These are phyloP conservation scores for Bryoglossum gracile DNA, from an alignment of 495 filamentous ascomycete genomes.

Conservation along the genomic window DNA sequence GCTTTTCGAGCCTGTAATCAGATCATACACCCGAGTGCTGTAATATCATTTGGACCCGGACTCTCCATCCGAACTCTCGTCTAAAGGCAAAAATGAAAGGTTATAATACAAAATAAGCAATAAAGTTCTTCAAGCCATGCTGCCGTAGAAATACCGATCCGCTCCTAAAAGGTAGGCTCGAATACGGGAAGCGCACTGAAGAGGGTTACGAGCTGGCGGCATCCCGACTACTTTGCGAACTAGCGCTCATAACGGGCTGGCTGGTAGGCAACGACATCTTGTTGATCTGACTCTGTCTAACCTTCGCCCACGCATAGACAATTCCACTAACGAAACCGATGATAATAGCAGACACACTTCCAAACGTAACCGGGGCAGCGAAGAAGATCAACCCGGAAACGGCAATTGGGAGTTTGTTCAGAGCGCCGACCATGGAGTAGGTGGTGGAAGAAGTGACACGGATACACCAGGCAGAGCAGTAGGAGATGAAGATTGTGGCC, in stretches of 20 bases:
- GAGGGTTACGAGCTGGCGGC: conserved; percentile 28
- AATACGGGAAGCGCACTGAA: not conserved
- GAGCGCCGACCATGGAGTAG: conserved; percentile 94
- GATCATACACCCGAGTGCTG: too few relatives aligned
- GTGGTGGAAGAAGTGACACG: conserved; percentile 94
- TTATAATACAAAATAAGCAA: not conserved
- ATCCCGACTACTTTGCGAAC: conserved; percentile 86
- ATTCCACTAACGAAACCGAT: conserved; percentile 88
- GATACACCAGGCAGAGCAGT: conserved; percentile 97
- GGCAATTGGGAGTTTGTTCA: conserved; percentile 97
- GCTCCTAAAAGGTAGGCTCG: not conserved
- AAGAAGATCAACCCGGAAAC: conserved; percentile 90
- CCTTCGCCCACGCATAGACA: conserved; percentile 87
- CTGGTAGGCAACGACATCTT: conserved; percentile 60
- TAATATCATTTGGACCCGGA: too few relatives aligned
- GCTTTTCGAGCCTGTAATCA: too few relatives aligned
- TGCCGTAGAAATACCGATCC: too few relatives aligned
- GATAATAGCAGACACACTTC: conserved; percentile 78
- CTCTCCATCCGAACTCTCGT: conserved; percentile 7
- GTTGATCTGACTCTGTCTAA: conserved; percentile 62
- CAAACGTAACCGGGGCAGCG: conserved; percentile 86
- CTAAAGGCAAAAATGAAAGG: conserved; percentile 13
- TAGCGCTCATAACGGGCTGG: conserved; percentile 75
- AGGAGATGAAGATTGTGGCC: conserved; percentile 95
- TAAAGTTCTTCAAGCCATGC: too few relatives aligned